Evolutionary conservation across 495 filamentous ascomycete species (phyloP).

Genomic region (Tuber melanosporum): DNA sequence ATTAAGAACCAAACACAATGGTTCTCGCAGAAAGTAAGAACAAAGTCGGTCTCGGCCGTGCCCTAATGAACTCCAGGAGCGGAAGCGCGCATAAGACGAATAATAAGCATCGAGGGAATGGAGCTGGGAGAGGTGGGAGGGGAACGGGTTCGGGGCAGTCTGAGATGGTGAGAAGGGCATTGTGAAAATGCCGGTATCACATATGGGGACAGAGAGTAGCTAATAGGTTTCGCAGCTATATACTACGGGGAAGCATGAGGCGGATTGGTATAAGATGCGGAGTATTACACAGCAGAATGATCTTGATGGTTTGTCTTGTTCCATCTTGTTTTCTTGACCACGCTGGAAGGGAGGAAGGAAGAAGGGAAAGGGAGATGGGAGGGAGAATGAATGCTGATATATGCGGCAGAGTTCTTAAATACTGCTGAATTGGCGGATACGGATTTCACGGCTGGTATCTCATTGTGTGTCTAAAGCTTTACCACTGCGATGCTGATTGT

Average conservation of each 20-base stretch:
- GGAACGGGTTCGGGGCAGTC: conserved; percentile 14
- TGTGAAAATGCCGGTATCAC: conserved; percentile 9
- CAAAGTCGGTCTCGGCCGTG: conserved; percentile 74
- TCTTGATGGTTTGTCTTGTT: conserved; percentile 60
- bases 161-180: conserved; percentile 14
- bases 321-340: not conserved
- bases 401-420: conserved; percentile 56
- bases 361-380: not conserved
- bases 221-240: conserved; percentile 14
- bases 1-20: conserved; percentile 53
- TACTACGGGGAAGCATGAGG: conserved; percentile 57
- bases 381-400: conserved; percentile 10
- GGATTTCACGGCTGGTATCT: conserved; percentile 73
- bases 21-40: conserved; percentile 93
- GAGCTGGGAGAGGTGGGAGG: conserved; percentile 9
- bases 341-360: conserved; percentile 15
- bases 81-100: conserved; percentile 18
- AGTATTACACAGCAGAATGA: conserved; percentile 95
- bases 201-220: conserved; percentile 42
- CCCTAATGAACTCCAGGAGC: conserved; percentile 40
- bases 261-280: conserved; percentile 91
- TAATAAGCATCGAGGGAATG: conserved; percentile 23
- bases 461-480: not conserved
- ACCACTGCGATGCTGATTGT: conserved; percentile 6
- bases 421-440: conserved; percentile 94